Conservation (phyloP, 176 grass and related monocot species). For the Oryza meridionalis region DNA sequence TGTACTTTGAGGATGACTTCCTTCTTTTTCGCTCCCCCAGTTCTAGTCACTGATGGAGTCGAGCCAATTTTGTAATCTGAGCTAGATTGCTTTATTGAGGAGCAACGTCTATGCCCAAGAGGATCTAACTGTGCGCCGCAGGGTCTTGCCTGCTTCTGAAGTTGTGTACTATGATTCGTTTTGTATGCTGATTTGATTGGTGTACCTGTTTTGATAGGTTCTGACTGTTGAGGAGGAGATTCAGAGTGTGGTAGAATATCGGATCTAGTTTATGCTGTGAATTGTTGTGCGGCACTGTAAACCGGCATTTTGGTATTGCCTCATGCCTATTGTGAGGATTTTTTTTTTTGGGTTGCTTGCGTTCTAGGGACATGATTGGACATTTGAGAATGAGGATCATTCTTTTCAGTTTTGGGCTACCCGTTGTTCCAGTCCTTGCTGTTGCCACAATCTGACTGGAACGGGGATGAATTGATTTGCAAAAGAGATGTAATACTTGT, state of each 20-base stretch:
- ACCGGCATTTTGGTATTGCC: slow-evolving; percentile 44
- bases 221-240: slow-evolving; percentile 45
- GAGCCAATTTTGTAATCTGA: slow-evolving; percentile 54
- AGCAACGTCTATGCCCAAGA: slow-evolving; percentile 49
- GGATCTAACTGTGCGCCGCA: slow-evolving; percentile 42
- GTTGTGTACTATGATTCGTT: slow-evolving; percentile 22
- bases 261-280: slow-evolving; percentile 28
- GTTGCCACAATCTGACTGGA: neutral
- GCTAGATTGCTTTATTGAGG: slow-evolving; percentile 48
- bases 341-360: slow-evolving; percentile 25
- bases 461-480: neutral
- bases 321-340: slow-evolving; percentile 14
- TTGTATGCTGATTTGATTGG: slow-evolving; percentile 26
- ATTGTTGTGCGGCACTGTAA: slow-evolving; percentile 37
- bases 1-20: slow-evolving; percentile 63
- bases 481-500: neutral
- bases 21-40: slow-evolving; percentile 13
- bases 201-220: slow-evolving; percentile 52
- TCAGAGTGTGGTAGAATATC: slow-evolving; percentile 29
- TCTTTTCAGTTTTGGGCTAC: neutral
- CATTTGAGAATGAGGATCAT: slow-evolving; percentile 40
- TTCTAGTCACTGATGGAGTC: slow-evolving; percentile 38
- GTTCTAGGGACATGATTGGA: slow-evolving; percentile 25
- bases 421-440: neutral
- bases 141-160: slow-evolving; percentile 52